phyloP scores from a whole-genome alignment of 768 basidiomycete species.

The Auriculariales sp. region DNA sequence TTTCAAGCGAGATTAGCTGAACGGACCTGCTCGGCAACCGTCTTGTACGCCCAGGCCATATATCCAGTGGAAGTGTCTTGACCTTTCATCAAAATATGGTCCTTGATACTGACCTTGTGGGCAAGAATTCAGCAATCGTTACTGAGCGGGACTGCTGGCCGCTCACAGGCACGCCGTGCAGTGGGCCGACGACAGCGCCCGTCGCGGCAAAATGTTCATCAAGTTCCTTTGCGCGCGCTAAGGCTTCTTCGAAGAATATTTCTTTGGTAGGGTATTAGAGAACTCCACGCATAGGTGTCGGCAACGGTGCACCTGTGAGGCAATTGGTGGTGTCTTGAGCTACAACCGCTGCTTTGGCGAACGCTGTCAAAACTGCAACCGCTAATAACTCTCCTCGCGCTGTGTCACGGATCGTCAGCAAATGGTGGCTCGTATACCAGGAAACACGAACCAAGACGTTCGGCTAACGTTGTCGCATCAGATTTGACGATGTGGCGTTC shows the following conservation, averaged over 20 bases:
- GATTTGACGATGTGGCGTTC: constrained; percentile 19
- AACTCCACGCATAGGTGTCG: no score
- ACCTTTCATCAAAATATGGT: constrained; percentile 31
- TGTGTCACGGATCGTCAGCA: neutral
- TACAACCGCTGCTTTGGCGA: constrained; percentile 21
- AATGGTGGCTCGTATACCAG: neutral
- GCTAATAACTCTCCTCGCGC: constrained; percentile 14
- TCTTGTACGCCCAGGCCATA: constrained; percentile 24
- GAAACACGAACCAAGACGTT: constrained; percentile 15
- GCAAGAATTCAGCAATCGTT: neutral
- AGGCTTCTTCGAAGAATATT: constrained; percentile 38
- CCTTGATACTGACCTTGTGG: constrained; percentile 19
- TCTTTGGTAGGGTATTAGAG: no score
- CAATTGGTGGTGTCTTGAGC: constrained; percentile 17
- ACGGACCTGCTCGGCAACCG: constrained; percentile 17
- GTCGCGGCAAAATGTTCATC: constrained; percentile 31
- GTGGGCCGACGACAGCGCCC: constrained; percentile 32
- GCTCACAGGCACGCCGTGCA: constrained; percentile 33
- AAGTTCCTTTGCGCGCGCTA: constrained; percentile 31
- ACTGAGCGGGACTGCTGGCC: neutral
- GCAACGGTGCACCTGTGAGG: no score
- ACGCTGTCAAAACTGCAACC: constrained; percentile 23
- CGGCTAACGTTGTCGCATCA: constrained; percentile 21
- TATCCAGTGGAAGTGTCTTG: constrained; percentile 23
- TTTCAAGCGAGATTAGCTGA: neutral